These are phyloP conservation scores for Musa acuminata DNA, from an alignment of 176 grass and related monocot species.

Conservation along the genomic window DNA sequence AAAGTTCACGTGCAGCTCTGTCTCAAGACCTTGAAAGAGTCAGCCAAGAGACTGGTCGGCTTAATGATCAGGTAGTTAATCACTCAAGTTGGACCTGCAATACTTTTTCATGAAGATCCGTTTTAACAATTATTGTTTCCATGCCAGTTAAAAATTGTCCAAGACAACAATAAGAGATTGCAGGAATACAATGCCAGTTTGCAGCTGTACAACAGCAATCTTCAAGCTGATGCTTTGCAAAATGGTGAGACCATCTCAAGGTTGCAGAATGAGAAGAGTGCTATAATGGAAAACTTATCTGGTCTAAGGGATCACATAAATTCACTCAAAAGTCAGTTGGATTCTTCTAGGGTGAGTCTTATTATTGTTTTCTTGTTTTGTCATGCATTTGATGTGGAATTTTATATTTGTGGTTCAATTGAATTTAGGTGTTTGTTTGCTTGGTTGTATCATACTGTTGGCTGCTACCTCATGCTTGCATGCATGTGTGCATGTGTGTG, in stretches of 20 bases:
- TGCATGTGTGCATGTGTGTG: no score
- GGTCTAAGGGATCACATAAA: conserved; percentile 48
- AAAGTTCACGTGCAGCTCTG: conserved; percentile 26
- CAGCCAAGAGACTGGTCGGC: conserved; percentile 42
- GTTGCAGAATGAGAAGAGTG: conserved; percentile 72
- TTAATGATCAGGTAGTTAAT: conserved; percentile 64
- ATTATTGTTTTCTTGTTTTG: not conserved
- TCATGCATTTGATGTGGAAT: not conserved
- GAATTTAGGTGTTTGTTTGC: not conserved
- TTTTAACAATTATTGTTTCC: conserved; percentile 16
- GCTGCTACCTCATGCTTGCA: no score
- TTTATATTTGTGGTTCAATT: not conserved
- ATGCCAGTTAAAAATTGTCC: conserved; percentile 70
- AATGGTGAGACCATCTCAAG: conserved; percentile 58
- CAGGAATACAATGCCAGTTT: conserved; percentile 79
- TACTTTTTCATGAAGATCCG: not conserved
- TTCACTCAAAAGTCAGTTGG: conserved; percentile 62
- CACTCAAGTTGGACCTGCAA: not conserved
- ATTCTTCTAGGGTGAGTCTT: conserved; percentile 47
- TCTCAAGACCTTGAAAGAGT: conserved; percentile 58
- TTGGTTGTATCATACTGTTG: no score
- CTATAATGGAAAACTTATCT: conserved; percentile 61
- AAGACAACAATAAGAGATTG: conserved; percentile 67
- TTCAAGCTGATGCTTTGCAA: conserved; percentile 71
- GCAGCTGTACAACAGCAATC: conserved; percentile 87